Evolutionary conservation across 192 early-diverging fungal genomes (phyloP).

Genomic region (Backusella westeae): DNA sequence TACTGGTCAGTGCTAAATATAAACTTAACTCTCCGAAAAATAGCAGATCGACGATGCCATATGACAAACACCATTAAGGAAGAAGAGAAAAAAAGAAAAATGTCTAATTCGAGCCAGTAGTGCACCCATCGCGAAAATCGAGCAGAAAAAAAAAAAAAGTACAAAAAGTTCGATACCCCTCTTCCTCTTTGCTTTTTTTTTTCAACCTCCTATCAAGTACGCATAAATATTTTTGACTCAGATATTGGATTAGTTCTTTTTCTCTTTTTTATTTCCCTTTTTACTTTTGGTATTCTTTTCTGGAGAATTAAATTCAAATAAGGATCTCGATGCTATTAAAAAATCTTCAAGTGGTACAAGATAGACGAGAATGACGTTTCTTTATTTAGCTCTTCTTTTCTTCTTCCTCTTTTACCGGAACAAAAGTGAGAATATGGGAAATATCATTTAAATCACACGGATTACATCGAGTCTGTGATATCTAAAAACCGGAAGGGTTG

Average conservation of each 20-base stretch:
- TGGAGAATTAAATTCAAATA: background rate
- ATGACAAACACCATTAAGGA: background rate
- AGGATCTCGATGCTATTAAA: background rate
- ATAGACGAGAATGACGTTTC: background rate
- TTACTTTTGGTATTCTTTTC: background rate
- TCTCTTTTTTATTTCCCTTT: background rate
- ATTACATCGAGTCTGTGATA: no score
- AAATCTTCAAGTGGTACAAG: background rate
- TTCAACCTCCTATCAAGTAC: background rate
- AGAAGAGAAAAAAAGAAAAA: background rate
- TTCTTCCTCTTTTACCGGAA: background rate
- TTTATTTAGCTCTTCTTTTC: background rate
- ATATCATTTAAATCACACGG: background rate
- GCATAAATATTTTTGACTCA: background rate
- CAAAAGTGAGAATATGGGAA: background rate
- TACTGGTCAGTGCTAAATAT: background rate
- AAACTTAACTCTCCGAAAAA: background rate
- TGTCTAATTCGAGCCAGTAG: background rate
- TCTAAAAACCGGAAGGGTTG: no score
- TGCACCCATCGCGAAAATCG: background rate
- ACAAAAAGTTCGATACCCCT: background rate
- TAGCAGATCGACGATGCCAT: background rate
- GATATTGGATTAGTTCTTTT: background rate
- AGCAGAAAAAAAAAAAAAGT: background rate
- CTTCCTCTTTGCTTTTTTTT: background rate